A percentile compares a stretch with the other conserved stretches of the same genome.
These are phyloP conservation scores for Diaporthe amygdali DNA, from an alignment of 2,329 filamentous ascomycete genomes.

Conservation along the genomic window DNA sequence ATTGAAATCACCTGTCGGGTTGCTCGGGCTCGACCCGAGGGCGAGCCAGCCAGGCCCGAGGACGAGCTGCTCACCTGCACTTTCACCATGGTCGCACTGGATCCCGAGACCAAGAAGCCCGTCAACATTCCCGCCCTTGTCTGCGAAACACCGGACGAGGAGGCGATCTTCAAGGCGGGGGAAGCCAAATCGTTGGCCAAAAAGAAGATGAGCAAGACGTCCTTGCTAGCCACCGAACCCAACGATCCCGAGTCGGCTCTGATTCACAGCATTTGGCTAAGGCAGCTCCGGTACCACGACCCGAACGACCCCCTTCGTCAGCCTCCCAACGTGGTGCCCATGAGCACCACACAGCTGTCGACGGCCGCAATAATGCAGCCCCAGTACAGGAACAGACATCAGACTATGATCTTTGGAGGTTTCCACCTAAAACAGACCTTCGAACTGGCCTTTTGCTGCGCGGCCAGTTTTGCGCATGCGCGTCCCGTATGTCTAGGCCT, in stretches of 20 bases:
- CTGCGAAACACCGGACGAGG: conserved; percentile 67
- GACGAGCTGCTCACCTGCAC: conserved; percentile 54
- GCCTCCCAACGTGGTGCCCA: conserved; percentile 53
- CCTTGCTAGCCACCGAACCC: conserved; percentile 70
- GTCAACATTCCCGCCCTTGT: conserved; percentile 63
- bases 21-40: conserved; percentile 67
- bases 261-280: conserved; percentile 77
- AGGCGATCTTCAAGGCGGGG: conserved; percentile 65
- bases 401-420: conserved; percentile 81
- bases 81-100: conserved; percentile 79
- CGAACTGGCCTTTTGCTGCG: conserved; percentile 78
- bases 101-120: conserved; percentile 70
- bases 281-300: conserved; percentile 66
- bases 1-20: conserved; percentile 78
- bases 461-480: conserved; percentile 71
- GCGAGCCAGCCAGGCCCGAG: conserved; percentile 53
- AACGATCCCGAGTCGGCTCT: conserved; percentile 74
- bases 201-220: conserved; percentile 65
- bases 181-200: conserved; percentile 65
- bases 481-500: conserved; percentile 47
- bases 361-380: conserved; percentile 78
- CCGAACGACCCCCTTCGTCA: conserved; percentile 38
- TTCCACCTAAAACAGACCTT: conserved; percentile 78
- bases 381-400: conserved; percentile 53
- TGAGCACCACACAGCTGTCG: conserved; percentile 62